Conservation (phyloP, 2,329 filamentous ascomycete genomes). For the Lasiodiplodia gonubiensis region DNA sequence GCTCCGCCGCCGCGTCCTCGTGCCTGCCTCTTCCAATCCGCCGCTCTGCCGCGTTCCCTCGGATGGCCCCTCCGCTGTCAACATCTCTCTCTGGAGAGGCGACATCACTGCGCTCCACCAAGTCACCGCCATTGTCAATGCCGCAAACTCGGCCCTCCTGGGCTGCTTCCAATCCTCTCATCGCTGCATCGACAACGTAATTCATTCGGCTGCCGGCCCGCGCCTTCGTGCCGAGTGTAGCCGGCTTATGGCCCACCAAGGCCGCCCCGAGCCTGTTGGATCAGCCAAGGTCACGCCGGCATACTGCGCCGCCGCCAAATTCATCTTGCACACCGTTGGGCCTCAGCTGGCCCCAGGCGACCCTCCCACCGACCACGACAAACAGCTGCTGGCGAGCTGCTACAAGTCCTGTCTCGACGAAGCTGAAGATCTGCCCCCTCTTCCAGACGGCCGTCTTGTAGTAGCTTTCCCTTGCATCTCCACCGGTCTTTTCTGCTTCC, state of each 20-base stretch:
- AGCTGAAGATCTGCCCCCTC: slow-evolving; percentile 36
- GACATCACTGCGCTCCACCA: slow-evolving; percentile 43
- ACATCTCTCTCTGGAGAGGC: slow-evolving; percentile 41
- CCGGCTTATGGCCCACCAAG: slow-evolving; percentile 36
- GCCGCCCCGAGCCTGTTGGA: slow-evolving; percentile 36
- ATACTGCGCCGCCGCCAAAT: slow-evolving; percentile 38
- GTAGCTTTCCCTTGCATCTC: slow-evolving; percentile 45
- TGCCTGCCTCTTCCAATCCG: slow-evolving; percentile 30
- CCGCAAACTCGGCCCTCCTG: slow-evolving; percentile 43
- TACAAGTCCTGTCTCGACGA: slow-evolving; percentile 41
- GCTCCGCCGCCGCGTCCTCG: slow-evolving; percentile 32
- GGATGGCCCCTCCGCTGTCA: not conserved
- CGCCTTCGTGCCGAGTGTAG: slow-evolving; percentile 41
- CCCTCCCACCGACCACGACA: slow-evolving; percentile 33
- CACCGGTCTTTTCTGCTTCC: slow-evolving; percentile 46
- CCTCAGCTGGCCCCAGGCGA: slow-evolving; percentile 39
- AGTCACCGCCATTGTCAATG: slow-evolving; percentile 45
- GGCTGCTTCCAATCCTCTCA: slow-evolving; percentile 46
- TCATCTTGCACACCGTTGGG: slow-evolving; percentile 45
- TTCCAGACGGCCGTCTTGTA: slow-evolving; percentile 36
- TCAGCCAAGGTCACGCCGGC: slow-evolving; percentile 38
- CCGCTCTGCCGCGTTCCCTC: slow-evolving; percentile 8
- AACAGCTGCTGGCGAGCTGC: slow-evolving; percentile 37
- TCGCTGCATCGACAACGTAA: slow-evolving; percentile 46
- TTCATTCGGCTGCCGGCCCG: slow-evolving; percentile 43